Evolutionary conservation across 2,329 filamentous ascomycete genomes (phyloP).

Genomic region (Tetracladium maxilliforme): DNA sequence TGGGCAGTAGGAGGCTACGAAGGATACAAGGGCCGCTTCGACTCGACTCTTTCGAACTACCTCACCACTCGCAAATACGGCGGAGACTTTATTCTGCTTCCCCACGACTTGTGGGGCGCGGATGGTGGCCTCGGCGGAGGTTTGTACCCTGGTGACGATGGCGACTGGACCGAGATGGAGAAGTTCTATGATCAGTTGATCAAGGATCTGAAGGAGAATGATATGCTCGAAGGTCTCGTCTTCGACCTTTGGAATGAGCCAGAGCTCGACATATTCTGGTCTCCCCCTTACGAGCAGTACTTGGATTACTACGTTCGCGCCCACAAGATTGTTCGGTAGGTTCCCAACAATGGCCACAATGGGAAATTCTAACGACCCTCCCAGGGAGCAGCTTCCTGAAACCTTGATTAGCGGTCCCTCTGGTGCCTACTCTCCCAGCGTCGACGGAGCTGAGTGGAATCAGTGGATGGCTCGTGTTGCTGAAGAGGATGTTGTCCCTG

Average conservation of each 20-base stretch:
- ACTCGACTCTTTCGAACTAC: slow-evolving; percentile 19
- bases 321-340: slow-evolving; percentile 4
- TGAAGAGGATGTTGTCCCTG: slow-evolving; percentile 20
- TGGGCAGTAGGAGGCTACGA: slow-evolving; percentile 17
- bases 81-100: slow-evolving; percentile 14
- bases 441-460: too few relatives aligned
- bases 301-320: slow-evolving; percentile 4
- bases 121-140: slow-evolving; percentile 13
- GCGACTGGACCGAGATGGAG: slow-evolving; percentile 20
- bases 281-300: slow-evolving; percentile 3
- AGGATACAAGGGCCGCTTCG: slow-evolving; percentile 14
- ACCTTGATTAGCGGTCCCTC: too few relatives aligned
- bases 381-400: too few relatives aligned
- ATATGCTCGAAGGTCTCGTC: slow-evolving; percentile 9
- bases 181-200: slow-evolving; percentile 14
- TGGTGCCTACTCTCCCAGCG: too few relatives aligned
- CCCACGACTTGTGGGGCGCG: slow-evolving; percentile 16
- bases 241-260: slow-evolving; percentile 5
- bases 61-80: slow-evolving; percentile 14
- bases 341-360: too few relatives aligned
- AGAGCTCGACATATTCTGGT: slow-evolving; percentile 1
- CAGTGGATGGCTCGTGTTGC: slow-evolving; percentile 18
- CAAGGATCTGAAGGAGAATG: slow-evolving; percentile 13
- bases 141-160: slow-evolving; percentile 20
- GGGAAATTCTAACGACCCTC: too few relatives aligned